Evolutionary conservation across 768 basidiomycete genomes (phyloP).

Genomic region (Trametes meyenii): DNA sequence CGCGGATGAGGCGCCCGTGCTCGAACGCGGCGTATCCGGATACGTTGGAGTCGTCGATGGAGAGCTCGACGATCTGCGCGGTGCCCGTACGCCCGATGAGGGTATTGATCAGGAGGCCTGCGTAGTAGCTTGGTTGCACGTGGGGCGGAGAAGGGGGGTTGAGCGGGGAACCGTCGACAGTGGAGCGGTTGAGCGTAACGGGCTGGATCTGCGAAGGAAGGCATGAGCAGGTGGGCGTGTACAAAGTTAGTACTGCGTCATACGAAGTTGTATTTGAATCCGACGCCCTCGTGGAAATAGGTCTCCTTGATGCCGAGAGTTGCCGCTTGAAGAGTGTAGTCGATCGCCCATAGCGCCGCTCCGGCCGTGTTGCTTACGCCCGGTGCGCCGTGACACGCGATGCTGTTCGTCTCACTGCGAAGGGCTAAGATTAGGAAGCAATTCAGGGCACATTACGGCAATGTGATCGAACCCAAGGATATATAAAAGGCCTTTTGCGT

Average conservation of each 20-base stretch:
- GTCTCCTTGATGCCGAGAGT: constrained; percentile 52
- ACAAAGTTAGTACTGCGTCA: neutral
- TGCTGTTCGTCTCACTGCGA: constrained; percentile 37
- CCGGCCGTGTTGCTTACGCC: constrained; percentile 73
- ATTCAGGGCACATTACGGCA: neutral
- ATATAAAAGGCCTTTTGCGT: constrained; percentile 51
- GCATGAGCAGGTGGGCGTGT: no score
- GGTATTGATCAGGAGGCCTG: constrained; percentile 60
- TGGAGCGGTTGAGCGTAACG: constrained; percentile 56
- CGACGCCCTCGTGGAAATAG: constrained; percentile 69
- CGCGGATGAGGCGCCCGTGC: constrained; percentile 43
- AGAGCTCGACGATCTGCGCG: constrained; percentile 50
- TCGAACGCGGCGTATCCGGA: constrained; percentile 69
- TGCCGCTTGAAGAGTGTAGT: constrained; percentile 63
- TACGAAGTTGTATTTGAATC: constrained; percentile 72
- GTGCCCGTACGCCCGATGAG: constrained; percentile 52
- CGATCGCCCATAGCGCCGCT: constrained; percentile 67
- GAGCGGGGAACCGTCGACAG: constrained; percentile 54
- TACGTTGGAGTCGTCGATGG: constrained; percentile 47
- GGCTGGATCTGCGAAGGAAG: constrained; percentile 60
- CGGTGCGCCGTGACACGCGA: constrained; percentile 46
- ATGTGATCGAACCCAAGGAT: constrained; percentile 49
- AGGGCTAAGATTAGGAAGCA: neutral
- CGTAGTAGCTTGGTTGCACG: constrained; percentile 69
- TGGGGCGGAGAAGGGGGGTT: constrained; percentile 55